A percentile compares a stretch with the other conserved stretches of the same genome.
phyloP scores from a whole-genome alignment of 192 early-diverging fungal species.

The Phlyctochytrium arcticum region DNA sequence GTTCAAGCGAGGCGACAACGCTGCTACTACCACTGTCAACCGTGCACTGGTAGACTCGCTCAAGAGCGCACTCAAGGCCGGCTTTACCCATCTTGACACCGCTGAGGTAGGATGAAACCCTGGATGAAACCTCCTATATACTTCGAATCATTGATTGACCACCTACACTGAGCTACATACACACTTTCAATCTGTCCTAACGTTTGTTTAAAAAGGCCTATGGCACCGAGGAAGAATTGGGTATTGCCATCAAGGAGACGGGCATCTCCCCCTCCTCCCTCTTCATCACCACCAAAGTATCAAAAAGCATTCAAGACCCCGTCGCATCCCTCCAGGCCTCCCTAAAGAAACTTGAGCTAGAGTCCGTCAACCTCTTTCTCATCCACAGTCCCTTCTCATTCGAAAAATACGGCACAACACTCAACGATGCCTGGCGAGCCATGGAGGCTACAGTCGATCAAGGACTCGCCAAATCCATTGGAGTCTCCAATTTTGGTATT shows the following conservation, averaged over 20 bases:
- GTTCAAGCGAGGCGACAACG: background rate
- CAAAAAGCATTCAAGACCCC: conserved; percentile 55
- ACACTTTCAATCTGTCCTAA: too few species aligned
- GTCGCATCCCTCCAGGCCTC: conserved; percentile 46
- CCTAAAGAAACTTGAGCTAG: conserved; percentile 48
- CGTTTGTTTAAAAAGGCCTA: too few species aligned
- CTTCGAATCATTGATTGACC: too few species aligned
- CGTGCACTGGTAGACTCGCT: background rate
- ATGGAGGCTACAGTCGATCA: conserved; percentile 71
- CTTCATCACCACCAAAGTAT: conserved; percentile 65
- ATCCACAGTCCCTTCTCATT: background rate
- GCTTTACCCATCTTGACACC: background rate
- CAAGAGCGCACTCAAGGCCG: background rate
- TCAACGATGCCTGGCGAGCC: conserved; percentile 60
- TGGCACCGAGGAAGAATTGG: conserved; percentile 26
- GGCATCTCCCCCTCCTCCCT: conserved; percentile 33
- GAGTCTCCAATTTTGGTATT: conserved; percentile 76
- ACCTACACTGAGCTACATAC: too few species aligned
- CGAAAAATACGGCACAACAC: background rate
- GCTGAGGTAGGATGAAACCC: background rate
- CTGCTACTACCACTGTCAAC: too few species aligned
- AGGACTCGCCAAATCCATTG: conserved; percentile 75
- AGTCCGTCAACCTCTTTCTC: conserved; percentile 57
- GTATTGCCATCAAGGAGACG: conserved; percentile 19
- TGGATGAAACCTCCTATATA: too few species aligned